These are phyloP conservation scores for Mycena filopes DNA, from an alignment of 768 basidiomycete genomes.

Conservation along the genomic window DNA sequence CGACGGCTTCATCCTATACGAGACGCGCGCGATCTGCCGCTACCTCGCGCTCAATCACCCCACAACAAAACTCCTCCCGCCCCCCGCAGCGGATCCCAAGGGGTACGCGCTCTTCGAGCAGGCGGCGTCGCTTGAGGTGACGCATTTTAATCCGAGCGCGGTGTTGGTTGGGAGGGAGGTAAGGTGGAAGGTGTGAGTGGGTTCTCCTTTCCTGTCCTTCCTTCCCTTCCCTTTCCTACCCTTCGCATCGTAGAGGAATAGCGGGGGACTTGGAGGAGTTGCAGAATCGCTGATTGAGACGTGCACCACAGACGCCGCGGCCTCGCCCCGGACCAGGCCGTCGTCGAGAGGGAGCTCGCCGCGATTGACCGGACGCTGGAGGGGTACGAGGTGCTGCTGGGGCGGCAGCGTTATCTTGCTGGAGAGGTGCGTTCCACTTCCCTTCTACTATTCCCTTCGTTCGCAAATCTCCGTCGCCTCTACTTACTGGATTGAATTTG, in stretches of 20 bases:
- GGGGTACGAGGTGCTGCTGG: slow-evolving; percentile 54
- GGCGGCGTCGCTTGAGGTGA: slow-evolving; percentile 16
- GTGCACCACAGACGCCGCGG: neutral
- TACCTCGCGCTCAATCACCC: slow-evolving; percentile 57
- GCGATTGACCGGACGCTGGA: slow-evolving; percentile 45
- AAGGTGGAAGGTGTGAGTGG: neutral
- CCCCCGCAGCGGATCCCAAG: slow-evolving; percentile 46
- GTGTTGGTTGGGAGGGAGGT: neutral
- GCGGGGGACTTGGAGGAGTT: too few species aligned
- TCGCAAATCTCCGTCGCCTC: too few species aligned
- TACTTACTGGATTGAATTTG: too few species aligned
- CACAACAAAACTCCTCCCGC: slow-evolving; percentile 54
- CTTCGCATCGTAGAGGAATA: too few species aligned
- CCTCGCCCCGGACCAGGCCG: slow-evolving; percentile 40
- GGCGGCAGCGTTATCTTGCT: slow-evolving; percentile 52
- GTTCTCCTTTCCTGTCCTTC: neutral
- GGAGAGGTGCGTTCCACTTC: slow-evolving; percentile 46
- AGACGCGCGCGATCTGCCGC: slow-evolving; percentile 42
- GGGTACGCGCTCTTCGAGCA: slow-evolving; percentile 42
- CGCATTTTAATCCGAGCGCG: slow-evolving; percentile 4
- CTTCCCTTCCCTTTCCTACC: too few species aligned
- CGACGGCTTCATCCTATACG: slow-evolving; percentile 53
- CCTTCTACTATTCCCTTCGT: too few species aligned
- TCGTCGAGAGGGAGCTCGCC: slow-evolving; percentile 30
- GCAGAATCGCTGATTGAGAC: too few species aligned